These are phyloP conservation scores for Terfezia boudieri DNA, from an alignment of 495 filamentous ascomycete genomes.

Conservation along the genomic window DNA sequence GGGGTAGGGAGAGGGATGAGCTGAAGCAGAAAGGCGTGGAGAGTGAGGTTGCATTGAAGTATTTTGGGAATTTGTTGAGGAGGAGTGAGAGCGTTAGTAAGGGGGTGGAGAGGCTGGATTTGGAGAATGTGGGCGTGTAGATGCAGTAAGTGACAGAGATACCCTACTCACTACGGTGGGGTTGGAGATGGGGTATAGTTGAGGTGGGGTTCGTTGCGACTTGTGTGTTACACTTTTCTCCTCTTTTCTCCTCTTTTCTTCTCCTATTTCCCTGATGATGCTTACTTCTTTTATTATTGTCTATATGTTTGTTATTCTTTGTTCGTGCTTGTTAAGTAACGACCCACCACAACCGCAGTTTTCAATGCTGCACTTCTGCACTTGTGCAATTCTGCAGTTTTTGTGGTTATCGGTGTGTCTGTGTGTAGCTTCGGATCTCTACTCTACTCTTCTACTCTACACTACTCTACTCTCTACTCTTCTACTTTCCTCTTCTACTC, in stretches of 20 bases:
- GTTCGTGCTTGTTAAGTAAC: no score
- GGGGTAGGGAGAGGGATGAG: constrained; percentile 53
- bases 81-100: constrained; percentile 47
- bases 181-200: not conserved
- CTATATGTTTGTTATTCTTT: not conserved
- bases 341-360: no score
- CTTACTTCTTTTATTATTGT: not conserved
- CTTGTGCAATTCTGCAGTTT: no score
- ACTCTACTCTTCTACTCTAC: no score
- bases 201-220: not conserved
- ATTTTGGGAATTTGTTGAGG: constrained; percentile 66
- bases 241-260: not conserved
- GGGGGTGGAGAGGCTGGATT: constrained; percentile 57
- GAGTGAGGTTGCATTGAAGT: constrained; percentile 57
- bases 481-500: no score
- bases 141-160: not conserved
- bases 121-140: constrained; percentile 27
- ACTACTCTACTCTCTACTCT: no score
- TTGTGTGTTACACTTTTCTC: not conserved
- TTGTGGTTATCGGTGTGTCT: no score
- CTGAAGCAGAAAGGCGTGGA: constrained; percentile 51
- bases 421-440: no score
- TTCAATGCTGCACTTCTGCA: no score
- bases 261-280: not conserved
- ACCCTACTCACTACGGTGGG: not conserved